Evolutionary conservation across 495 filamentous ascomycete genomes (phyloP), one percentile per base, ranked within the genome.

Genomic region (Pyrenula aspistea): DNA sequence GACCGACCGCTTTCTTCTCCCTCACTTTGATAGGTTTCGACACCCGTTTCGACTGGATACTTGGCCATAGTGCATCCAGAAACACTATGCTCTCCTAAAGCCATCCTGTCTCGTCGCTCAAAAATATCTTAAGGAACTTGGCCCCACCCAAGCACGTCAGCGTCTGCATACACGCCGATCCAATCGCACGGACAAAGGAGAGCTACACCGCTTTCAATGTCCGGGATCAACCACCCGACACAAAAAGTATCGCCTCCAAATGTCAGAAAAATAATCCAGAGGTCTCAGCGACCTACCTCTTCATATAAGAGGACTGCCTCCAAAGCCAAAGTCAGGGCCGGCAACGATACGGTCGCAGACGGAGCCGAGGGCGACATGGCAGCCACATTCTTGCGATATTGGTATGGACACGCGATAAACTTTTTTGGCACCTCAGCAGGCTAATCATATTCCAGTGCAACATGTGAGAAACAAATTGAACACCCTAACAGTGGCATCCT

Each of bases 391-490:
- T 65, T 83, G 57, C 82, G 85, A 59, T 86, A 79, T 67, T 86
- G 83, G 83, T 86, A 73, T 53, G 76, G 72, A 52, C 58, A 42
- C 54, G 51, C 15, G 51, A 23, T 57, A 49, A n/a, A 47, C 53
- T n/a, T 58, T 57, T 23, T 2, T 21, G 20, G 12, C 8, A 42
- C 22, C 20, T 55, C 20, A 4, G 25, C 8, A n/a, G 12, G n/a
- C n/a, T 42, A 4, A 53, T 19, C 31, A 3, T 25, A 61, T 55
- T 63, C 42, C 65, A 83, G 82, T 62, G 73, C 79, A 51, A 78
- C 79, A 65, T 89, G 84, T 67, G 79, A 83, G 59, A 80, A 79
- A 64, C 85, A 88, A 65, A 85, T 86, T 56, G 73, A 79, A 19
- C 74, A 80, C 36, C 86, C 85, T 42, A 77, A 81, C 65, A 78